Percentiles rank a stretch among this genome's conserved stretches.
phyloP scores from a whole-genome alignment of 2,329 filamentous ascomycete genomes.

The Beauveria scarabaeidicola region DNA sequence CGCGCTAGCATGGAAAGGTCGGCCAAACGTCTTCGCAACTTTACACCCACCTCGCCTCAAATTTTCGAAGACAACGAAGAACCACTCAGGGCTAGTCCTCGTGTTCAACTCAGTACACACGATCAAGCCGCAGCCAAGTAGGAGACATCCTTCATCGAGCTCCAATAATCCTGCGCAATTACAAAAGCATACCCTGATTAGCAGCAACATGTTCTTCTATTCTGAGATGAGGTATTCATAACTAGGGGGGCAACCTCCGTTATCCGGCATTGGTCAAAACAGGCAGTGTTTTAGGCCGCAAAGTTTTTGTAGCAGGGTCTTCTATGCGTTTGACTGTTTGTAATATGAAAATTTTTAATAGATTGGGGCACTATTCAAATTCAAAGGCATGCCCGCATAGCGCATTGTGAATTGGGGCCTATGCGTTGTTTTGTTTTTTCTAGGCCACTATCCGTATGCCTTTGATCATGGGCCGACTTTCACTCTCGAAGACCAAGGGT shows the following conservation, averaged over 20 bases:
- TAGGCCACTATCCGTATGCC: constrained; percentile 7
- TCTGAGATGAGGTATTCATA: neutral
- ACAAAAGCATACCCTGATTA: neutral
- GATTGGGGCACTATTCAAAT: neutral
- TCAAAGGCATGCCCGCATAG: neutral
- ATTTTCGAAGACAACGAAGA: constrained; percentile 41
- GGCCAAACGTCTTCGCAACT: constrained; percentile 38
- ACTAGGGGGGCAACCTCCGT: neutral
- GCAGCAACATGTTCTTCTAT: neutral
- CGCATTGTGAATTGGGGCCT: neutral
- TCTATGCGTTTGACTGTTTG: neutral
- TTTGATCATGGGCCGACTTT: constrained; percentile 23
- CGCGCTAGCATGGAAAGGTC: constrained; percentile 23
- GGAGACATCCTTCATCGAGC: neutral
- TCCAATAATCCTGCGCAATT: neutral
- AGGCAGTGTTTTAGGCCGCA: neutral
- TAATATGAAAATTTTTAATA: neutral
- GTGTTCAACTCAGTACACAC: constrained; percentile 17
- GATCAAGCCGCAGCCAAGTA: neutral
- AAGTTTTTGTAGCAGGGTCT: neutral
- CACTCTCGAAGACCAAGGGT: constrained; percentile 57
- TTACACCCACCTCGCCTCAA: constrained; percentile 38
- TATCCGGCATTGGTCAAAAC: neutral
- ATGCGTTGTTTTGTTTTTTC: neutral
- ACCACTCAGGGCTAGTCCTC: constrained; percentile 25